Evolutionary conservation across 495 filamentous ascomycete genomes (phyloP).

Genomic region (Penicillium parvum): DNA sequence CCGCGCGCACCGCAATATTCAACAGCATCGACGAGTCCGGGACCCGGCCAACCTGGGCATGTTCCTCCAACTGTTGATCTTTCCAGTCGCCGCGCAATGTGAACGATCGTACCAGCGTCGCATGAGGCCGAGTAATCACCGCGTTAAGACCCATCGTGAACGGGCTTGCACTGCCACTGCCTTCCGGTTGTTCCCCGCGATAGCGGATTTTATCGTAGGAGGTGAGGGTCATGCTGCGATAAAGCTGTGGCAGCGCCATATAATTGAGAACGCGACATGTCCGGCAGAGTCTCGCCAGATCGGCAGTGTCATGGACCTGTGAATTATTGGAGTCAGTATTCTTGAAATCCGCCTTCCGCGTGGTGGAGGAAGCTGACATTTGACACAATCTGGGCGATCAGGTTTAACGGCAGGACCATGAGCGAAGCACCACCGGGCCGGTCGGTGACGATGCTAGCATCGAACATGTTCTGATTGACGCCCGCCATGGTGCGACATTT

Average conservation of each 20-base stretch:
- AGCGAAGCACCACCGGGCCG: constrained; percentile 32
- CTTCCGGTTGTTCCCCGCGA: constrained; percentile 53
- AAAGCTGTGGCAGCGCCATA: constrained; percentile 59
- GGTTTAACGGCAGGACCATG: constrained; percentile 52
- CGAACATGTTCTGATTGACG: constrained; percentile 47
- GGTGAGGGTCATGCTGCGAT: constrained; percentile 50
- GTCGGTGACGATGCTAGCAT: constrained; percentile 34
- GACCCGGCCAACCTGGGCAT: constrained; percentile 52
- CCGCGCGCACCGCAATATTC: constrained; percentile 54
- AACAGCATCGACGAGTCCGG: constrained; percentile 62
- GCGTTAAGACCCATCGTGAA: constrained; percentile 62
- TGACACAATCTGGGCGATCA: constrained; percentile 53
- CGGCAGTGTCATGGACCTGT: constrained; percentile 51
- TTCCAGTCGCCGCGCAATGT: constrained; percentile 54
- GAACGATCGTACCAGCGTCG: constrained; percentile 49
- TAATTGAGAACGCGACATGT: constrained; percentile 63
- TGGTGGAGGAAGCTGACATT: constrained; percentile 35
- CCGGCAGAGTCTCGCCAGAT: constrained; percentile 54
- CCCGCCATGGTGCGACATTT: constrained; percentile 44
- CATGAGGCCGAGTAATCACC: constrained; percentile 51
- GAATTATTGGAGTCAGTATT: constrained; percentile 4
- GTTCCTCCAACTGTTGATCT: constrained; percentile 54
- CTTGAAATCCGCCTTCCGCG: constrained; percentile 5
- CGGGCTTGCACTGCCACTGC: constrained; percentile 56
- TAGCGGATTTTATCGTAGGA: constrained; percentile 61